Evolutionary conservation across 306 rosid genomes (phyloP), one percentile per base, ranked within the genome.

Genomic region (Vigna reflexopilosa): DNA sequence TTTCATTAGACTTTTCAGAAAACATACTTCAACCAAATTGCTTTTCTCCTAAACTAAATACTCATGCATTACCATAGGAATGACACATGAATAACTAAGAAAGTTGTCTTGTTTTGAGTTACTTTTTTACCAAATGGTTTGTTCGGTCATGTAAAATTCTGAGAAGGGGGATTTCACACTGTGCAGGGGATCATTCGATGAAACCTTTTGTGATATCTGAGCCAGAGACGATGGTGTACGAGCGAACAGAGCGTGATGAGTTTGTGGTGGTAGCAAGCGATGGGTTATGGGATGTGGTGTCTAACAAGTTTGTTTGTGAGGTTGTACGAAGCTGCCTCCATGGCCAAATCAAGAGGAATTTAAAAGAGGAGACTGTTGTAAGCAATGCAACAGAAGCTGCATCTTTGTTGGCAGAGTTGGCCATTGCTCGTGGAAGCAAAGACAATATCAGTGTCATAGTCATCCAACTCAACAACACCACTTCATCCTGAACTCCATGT

Each of bases 401-500:
- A 0, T 61, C 83, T 7, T 10, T 85, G 45, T 74, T 92, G 30
- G 91, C 96, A 0, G 91, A 87, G 70, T 70, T 90, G 56, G 97
- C 93, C 1, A 74, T 90, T 84, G 89, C 96, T 20, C 80, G 88
- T 9, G 96, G 96, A 36, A 89, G 96, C 82, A 83, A 80, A 69
- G 90, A 88, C 77, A 92, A 90, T 61, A 85, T 92, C 62, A 87
- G 86, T 61, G 86, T 88, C 15, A 78, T 92, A 2, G 88, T 83
- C 44, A 67, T 83, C 6, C 86, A 57, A 13, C 86, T 83, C 34
- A 66, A 64, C 4, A 56, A 3, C 22, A 13, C 58, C 4, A 55
- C 34, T 66, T 40, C 47, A 9, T 42, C 47, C 47, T 42, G 45
- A 40, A 40, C 6, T 40, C 45, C 45, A 40, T 40, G 9, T 40